A percentile compares a stretch with the other conserved stretches of the same genome.
phyloP scores from a whole-genome alignment of 2,329 filamentous ascomycete species.

The Coleophoma crateriformis region DNA sequence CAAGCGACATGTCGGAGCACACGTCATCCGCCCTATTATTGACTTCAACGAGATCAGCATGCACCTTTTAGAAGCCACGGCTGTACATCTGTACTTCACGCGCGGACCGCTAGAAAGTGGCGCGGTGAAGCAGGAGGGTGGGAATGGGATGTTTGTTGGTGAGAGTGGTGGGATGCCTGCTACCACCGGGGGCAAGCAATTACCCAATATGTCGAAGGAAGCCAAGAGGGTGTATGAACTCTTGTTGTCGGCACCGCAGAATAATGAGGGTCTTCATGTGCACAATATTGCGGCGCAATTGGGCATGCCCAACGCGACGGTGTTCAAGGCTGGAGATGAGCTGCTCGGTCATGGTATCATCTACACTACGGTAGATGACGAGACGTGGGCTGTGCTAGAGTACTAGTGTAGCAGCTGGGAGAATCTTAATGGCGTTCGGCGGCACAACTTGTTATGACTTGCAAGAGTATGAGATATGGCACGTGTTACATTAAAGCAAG shows the following conservation, averaged over 20 bases:
- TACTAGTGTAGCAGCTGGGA: constrained; percentile 31
- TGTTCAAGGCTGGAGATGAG: constrained; percentile 76
- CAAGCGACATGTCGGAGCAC: constrained; percentile 75
- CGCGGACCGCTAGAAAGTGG: constrained; percentile 50
- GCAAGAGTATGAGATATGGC: background rate
- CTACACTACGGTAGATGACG: constrained; percentile 88
- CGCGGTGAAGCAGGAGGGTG: constrained; percentile 29
- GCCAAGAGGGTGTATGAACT: constrained; percentile 69
- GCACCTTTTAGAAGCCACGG: constrained; percentile 85
- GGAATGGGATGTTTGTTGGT: constrained; percentile 28
- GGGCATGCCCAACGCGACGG: constrained; percentile 62
- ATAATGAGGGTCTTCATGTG: constrained; percentile 79
- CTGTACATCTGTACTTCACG: constrained; percentile 80
- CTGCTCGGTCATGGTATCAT: constrained; percentile 68
- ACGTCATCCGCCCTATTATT: constrained; percentile 71
- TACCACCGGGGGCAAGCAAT: constrained; percentile 20
- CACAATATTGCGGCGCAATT: constrained; percentile 66
- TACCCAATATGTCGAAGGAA: constrained; percentile 37
- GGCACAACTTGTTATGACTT: background rate
- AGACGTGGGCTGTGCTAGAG: constrained; percentile 85
- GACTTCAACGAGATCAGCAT: constrained; percentile 93
- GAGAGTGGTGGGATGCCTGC: constrained; percentile 27
- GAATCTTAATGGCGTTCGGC: background rate
- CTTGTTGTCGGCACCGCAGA: constrained; percentile 61
- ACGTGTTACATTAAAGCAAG: no score